phyloP scores from a whole-genome alignment of 805 yeast genomes.

The Wickerhamiella shivajii region DNA sequence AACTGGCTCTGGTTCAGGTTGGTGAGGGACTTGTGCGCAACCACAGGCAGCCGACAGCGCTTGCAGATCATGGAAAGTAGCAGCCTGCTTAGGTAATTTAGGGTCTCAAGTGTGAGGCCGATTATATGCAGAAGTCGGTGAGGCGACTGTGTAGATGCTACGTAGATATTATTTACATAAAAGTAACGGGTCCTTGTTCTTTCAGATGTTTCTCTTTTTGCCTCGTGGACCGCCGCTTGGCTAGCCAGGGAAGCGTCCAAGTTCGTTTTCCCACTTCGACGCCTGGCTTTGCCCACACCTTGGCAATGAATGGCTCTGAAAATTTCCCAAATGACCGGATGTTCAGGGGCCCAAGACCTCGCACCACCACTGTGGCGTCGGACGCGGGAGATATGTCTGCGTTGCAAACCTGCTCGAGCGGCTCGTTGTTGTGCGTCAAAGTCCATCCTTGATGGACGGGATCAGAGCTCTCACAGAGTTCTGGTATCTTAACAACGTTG shows the following conservation, averaged over 20 bases:
- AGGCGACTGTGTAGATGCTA: too few relatives aligned
- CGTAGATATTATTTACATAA: background rate
- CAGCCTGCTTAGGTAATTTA: too few relatives aligned
- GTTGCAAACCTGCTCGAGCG: constrained; percentile 14
- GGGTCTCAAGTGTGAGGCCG: too few relatives aligned
- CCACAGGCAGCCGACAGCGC: constrained; percentile 44
- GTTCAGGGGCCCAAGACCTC: constrained; percentile 24
- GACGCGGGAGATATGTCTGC: constrained; percentile 8
- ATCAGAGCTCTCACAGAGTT: constrained; percentile 11
- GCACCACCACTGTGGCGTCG: constrained; percentile 18
- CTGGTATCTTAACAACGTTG: constrained; percentile 15
- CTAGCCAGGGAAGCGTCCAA: too few relatives aligned
- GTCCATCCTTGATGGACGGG: constrained; percentile 17
- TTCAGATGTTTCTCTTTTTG: background rate
- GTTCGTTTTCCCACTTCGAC: constrained; percentile 18
- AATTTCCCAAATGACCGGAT: constrained; percentile 21
- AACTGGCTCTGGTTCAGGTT: constrained; percentile 42
- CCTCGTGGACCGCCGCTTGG: too few relatives aligned
- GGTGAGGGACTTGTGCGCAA: constrained; percentile 39
- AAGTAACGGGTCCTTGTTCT: background rate
- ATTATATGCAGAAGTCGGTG: too few relatives aligned
- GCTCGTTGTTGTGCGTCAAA: constrained; percentile 11
- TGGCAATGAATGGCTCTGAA: constrained; percentile 17
- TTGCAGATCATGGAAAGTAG: constrained; percentile 43
- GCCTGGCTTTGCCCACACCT: constrained; percentile 18